These are phyloP conservation scores for Phytophthora colocasiae DNA, from an alignment of 352 stramenopile genomes.

Conservation along the genomic window DNA sequence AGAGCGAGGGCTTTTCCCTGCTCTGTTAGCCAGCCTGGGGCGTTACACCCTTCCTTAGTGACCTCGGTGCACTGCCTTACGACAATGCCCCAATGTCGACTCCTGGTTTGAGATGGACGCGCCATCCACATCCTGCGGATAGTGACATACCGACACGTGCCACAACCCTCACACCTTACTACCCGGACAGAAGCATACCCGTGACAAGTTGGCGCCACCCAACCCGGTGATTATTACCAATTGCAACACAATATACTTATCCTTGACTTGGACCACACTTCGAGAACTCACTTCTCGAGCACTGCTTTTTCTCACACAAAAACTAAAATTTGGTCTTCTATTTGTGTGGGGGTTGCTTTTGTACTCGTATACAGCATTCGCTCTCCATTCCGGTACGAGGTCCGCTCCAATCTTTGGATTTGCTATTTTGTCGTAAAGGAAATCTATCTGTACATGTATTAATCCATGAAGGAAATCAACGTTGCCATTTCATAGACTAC, in stretches of 20 bases:
- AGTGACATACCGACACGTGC: conserved; percentile 31
- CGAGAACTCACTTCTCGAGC: too few relatives aligned
- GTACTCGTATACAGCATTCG: too few relatives aligned
- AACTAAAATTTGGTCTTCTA: too few relatives aligned
- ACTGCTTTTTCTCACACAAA: too few relatives aligned
- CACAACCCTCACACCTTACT: conserved; percentile 47
- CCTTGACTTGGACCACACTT: not conserved
- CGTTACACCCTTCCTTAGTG: conserved; percentile 55
- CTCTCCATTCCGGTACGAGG: too few relatives aligned
- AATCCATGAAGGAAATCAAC: too few relatives aligned
- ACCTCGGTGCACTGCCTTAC: conserved; percentile 46
- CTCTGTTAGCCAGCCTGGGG: conserved; percentile 63
- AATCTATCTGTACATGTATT: too few relatives aligned
- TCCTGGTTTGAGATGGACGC: conserved; percentile 58
- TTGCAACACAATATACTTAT: not conserved
- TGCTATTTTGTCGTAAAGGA: too few relatives aligned
- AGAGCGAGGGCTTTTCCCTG: conserved; percentile 62
- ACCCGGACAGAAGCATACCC: conserved; percentile 50
- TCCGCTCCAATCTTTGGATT: too few relatives aligned
- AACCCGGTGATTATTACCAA: not conserved
- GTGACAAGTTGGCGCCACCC: conserved; percentile 1
- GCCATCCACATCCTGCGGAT: conserved; percentile 49
- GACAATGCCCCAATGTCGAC: conserved; percentile 48
- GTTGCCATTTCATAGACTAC: too few relatives aligned
- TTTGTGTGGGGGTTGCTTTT: too few relatives aligned